phyloP scores from a whole-genome alignment of 164 flowering plant genomes.

The Tinospora cordifolia region DNA sequence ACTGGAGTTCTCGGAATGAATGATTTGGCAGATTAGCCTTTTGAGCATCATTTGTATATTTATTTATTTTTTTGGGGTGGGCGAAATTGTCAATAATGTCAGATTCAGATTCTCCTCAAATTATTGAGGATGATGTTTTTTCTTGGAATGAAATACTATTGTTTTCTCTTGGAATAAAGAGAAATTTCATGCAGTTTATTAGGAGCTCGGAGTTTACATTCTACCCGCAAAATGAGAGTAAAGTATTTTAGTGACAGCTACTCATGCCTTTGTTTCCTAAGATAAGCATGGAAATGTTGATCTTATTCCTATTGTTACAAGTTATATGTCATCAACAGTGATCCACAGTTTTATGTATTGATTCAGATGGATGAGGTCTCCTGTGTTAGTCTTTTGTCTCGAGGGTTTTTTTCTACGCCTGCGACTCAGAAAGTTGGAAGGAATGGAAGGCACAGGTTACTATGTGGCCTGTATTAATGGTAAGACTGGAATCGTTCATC shows the following conservation, averaged over 20 bases:
- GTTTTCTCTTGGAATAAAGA: neutral
- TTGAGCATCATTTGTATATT: too few species aligned
- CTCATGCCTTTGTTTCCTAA: neutral
- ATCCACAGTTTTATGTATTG: slow-evolving; percentile 2
- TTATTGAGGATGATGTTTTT: too few species aligned
- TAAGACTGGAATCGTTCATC: slow-evolving; percentile 13
- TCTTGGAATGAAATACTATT: too few species aligned
- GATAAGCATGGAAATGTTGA: too few species aligned
- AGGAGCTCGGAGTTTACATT: neutral
- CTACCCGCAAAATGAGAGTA: neutral
- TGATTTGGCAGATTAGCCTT: neutral
- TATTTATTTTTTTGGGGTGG: too few species aligned
- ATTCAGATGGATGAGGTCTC: slow-evolving; percentile 61
- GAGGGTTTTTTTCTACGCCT: slow-evolving; percentile 72
- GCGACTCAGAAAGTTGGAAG: slow-evolving; percentile 66
- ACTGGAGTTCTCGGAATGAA: neutral
- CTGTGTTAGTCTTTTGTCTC: slow-evolving; percentile 27
- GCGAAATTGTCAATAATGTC: too few species aligned
- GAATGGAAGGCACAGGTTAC: slow-evolving; percentile 64
- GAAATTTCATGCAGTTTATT: neutral
- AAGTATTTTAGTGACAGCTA: neutral
- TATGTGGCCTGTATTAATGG: slow-evolving; percentile 68
- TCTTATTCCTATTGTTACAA: neutral
- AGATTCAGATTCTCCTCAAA: too few species aligned
- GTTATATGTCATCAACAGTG: neutral